A percentile compares a stretch with the other conserved stretches of the same genome.
Conservation (phyloP, 257 asterid species). For the Galeopsis tetrahit region DNA sequence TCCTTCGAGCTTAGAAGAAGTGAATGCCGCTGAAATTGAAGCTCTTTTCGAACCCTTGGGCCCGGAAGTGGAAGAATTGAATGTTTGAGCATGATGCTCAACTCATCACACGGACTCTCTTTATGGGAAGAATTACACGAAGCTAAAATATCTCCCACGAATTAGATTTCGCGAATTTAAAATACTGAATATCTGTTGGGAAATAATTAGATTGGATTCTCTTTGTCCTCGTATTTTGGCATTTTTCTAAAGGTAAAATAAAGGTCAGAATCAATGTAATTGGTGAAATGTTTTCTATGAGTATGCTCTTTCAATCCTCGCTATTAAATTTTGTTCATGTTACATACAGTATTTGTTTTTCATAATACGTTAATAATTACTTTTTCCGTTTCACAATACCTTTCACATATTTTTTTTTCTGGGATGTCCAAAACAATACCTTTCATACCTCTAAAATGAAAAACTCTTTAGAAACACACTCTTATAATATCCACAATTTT, state of each 20-base stretch:
- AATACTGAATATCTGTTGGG: not conserved
- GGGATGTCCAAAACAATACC: too few species aligned
- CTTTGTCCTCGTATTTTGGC: not conserved
- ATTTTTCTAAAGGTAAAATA: not conserved
- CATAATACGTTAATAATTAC: too few species aligned
- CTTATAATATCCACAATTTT: too few species aligned
- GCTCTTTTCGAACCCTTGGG: constrained; percentile 75
- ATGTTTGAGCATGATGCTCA: constrained; percentile 42
- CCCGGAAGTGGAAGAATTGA: constrained; percentile 62
- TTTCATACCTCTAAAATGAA: too few species aligned
- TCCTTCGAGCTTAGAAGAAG: constrained; percentile 79
- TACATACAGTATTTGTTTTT: too few species aligned
- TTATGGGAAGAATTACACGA: not conserved
- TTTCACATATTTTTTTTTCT: too few species aligned
- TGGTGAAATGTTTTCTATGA: not conserved
- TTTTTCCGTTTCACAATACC: too few species aligned
- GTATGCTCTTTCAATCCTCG: too few species aligned
- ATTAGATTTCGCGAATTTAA: too few species aligned
- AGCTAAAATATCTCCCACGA: not conserved
- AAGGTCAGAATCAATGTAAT: not conserved
- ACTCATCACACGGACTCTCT: not conserved
- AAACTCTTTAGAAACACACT: too few species aligned
- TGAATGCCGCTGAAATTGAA: constrained; percentile 62
- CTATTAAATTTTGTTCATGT: too few species aligned
- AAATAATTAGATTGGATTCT: not conserved